Evolutionary conservation across 495 filamentous ascomycete species (phyloP), one percentile per base, ranked within the genome.

Genomic region (Xylaria curta): DNA sequence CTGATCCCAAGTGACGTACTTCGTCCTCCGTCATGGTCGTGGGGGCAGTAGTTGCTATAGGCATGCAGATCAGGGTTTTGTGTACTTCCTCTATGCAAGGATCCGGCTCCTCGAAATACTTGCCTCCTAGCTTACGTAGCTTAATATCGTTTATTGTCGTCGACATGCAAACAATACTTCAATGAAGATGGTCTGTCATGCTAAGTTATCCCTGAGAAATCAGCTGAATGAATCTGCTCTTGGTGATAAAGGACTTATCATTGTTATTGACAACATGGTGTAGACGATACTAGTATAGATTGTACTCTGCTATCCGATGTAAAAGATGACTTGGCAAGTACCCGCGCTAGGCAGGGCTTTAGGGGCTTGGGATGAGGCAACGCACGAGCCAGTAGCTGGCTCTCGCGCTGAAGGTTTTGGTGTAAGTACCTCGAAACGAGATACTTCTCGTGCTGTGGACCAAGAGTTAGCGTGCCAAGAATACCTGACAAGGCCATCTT

Each of bases 81-180:
- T 38, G 58, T 13, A 21, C 19, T 38, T 38, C 58, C 58, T 38
- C 2, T 63, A 42, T 40, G 31, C 63, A 66, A 66, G 63, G 63
- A 66, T 66, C 17, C 15, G 4, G 15, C 31, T 66, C 63, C 63
- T 19, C 63, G 8, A 38, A n/a, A n/a, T 66, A 28, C 19, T 40
- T 3, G 13, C 47, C 38, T 36, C 31, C 17, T 40, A 49, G 38
- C 31, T 38, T 7, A 36, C 10, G 31, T 38, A 36, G 33, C 9
- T 36, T 38, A 21, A 40, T 21, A 19, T n/a, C 58, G 36, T 19
- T 59, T 36, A 31, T 17, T 58, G 7, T 24, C 36, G 33, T 61
- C 28, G 59, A 19, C 6, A n/a, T 42, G 36, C 15, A 31, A 31
- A 31, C 3, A 31, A 31, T 31, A 31, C 12, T 26, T 44, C 4